Evolutionary conservation across 2,329 filamentous ascomycete species (phyloP).

Genomic region (Chrysoporthe austroafricana): DNA sequence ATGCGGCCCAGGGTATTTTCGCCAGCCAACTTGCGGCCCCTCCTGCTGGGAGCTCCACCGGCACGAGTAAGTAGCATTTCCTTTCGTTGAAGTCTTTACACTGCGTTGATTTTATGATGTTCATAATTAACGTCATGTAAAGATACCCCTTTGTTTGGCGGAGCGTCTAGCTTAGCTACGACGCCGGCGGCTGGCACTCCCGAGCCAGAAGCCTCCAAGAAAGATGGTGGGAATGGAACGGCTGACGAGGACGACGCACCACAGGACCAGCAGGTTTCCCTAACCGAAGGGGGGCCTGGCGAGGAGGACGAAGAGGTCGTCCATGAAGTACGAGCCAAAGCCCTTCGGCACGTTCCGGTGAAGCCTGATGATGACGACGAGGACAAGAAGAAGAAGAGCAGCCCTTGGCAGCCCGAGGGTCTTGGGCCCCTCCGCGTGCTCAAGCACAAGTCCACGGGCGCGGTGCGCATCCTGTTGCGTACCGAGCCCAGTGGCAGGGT

Average conservation of each 20-base stretch:
- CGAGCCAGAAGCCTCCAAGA: slow-evolving; percentile 55
- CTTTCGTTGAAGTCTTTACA: slow-evolving; percentile 14
- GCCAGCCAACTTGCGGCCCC: slow-evolving; percentile 29
- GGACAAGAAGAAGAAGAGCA: slow-evolving; percentile 50
- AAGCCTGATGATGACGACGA: slow-evolving; percentile 47
- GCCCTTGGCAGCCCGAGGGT: slow-evolving; percentile 70
- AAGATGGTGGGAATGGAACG: slow-evolving; percentile 45
- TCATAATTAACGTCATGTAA: slow-evolving; percentile 47
- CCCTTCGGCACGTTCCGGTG: slow-evolving; percentile 61
- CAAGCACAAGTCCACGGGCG: slow-evolving; percentile 71
- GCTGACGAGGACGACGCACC: slow-evolving; percentile 61
- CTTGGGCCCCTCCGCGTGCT: slow-evolving; percentile 73
- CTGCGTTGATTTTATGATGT: slow-evolving; percentile 29
- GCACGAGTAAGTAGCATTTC: slow-evolving; percentile 45
- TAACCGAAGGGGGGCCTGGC: slow-evolving; percentile 67
- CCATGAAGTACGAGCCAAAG: slow-evolving; percentile 73
- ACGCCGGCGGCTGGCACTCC: slow-evolving; percentile 63
- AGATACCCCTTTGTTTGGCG: slow-evolving; percentile 62
- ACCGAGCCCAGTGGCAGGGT: slow-evolving; percentile 76
- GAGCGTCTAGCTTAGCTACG: slow-evolving; percentile 63
- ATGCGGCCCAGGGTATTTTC: slow-evolving; percentile 38
- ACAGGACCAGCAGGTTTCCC: slow-evolving; percentile 68
- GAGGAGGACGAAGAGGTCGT: slow-evolving; percentile 75
- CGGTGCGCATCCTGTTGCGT: slow-evolving; percentile 70
- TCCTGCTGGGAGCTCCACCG: slow-evolving; percentile 41